Base-by-base conservation (phyloP, 371 early-diverging fungal genomes). In the Mortierella sp. region DNA sequence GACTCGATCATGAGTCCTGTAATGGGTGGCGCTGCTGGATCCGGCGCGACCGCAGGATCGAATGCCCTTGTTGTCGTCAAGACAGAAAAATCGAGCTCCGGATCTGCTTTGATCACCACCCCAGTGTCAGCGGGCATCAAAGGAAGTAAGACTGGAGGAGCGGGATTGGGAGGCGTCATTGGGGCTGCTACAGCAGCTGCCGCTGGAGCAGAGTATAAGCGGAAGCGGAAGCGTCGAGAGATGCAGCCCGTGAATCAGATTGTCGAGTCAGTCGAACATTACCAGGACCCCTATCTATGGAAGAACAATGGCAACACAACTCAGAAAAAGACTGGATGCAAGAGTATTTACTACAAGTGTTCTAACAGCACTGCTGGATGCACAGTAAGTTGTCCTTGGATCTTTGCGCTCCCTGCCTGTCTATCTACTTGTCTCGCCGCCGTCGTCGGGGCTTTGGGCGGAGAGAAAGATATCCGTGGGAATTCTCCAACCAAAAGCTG, bases 191-290 rank as follows among this genome's bases (percentile, higher is more conserved):
- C 37, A 9, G 37, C 37, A 37, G 37, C 37, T 9, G 37, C 37
- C 3, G 37, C 37, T 3, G 37, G 37, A 37, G 37, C 37, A 3
- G 77, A 77, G 29, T 69, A 64, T 29, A 82, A 84, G 66, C 69
- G 85, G 28, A 86, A 86, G 67, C 85, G 88, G 25, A 84, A 87
- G 66, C 77, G 90, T 62, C 82, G 89, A 45, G 89, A 88, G 68
- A 90, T 90, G 89, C 89, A 88, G 55, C 87, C 90, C 6, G 88
- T 90, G 28, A 88, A 87, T 44, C 87, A 87, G 70, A 86, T 89
- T 58, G 87, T 90, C 15, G 90, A 90, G 57, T 89, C 90, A 7
- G 84, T 82, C 28, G 90, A 90, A 45, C 87, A 86, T 5, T 85
- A 86, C 57, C 37, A 80, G 18, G 90, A 90, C 58, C 81, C 82